Evolutionary conservation across 345 rosid genomes (phyloP).

Genomic region (Pelargonium nanum): DNA sequence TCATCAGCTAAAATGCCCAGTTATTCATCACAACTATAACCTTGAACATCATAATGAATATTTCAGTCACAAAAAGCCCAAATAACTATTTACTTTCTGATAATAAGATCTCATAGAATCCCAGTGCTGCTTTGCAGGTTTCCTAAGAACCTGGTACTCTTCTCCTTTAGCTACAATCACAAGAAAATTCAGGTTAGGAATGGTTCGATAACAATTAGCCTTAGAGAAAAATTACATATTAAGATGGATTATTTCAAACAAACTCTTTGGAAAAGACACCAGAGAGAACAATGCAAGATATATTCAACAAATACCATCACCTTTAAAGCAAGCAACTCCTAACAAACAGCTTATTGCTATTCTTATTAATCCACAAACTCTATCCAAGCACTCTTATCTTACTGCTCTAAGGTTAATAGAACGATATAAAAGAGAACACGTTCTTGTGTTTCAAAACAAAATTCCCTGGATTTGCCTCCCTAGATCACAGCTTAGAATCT

Average conservation of each 20-base stretch:
- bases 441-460: no score
- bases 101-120: slow-evolving; percentile 45
- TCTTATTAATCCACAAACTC: neutral
- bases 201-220: neutral
- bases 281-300: neutral
- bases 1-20: slow-evolving; percentile 1
- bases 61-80: neutral
- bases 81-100: slow-evolving; percentile 42
- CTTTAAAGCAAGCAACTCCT: neutral
- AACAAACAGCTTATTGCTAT: neutral
- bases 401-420: neutral
- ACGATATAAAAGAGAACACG: no score
- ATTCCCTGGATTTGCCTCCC: no score
- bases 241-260: neutral
- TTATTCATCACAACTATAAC: neutral
- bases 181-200: slow-evolving; percentile 12
- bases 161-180: slow-evolving; percentile 51
- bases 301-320: neutral
- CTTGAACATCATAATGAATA: neutral
- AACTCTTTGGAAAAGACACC: neutral
- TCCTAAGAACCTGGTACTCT: slow-evolving; percentile 51
- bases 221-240: neutral
- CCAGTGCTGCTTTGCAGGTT: slow-evolving; percentile 61
- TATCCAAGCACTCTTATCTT: neutral
- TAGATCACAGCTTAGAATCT: no score